Evolutionary conservation across 495 filamentous ascomycete species (phyloP), one percentile per base, ranked within the genome.

Genomic region (Neurospora intermedia): DNA sequence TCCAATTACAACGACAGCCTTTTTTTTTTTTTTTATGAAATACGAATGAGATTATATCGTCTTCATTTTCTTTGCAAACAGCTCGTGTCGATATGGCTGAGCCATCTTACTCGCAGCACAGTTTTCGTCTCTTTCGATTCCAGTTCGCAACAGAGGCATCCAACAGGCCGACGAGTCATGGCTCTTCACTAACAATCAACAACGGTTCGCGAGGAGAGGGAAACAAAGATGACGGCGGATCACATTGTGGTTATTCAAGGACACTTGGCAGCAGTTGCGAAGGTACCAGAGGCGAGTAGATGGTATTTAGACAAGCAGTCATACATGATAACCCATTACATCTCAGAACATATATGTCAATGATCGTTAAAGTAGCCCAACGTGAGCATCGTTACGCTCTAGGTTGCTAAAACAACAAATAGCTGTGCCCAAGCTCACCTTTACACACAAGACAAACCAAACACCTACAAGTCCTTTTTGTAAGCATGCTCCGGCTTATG

Each of bases 401-500:
- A 35, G 13, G 35, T 31, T 3, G 18, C 54, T 15, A 66, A 5
- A 59, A 27, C 48, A 59, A 27, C n/a, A 27, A 66, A 66, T 11
- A 59, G 20, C 23, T 7, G 23, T 54, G 46, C 46, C n/a, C 10
- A 54, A 2, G 46, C 13, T 8, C 23, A 62, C 23, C 23, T 59
- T 59, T 35, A 11, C 11, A 69, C 11, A 40, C 6, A 38, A 5
- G 35, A 18, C 27, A 69, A 42, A 40, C 5, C 66, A 35, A 18
- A 69, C 5, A 42, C 27, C 59, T 39, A 88, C 70, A 88, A 69
- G 77, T 88, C 87, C 80, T 89, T 89, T 80, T 87, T 87, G 62
- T 78, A 83, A 27, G 78, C 80, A 78, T 88, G 87, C 81, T 89
- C 93, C 11, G 96, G 96, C 83, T 97, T 97, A 81, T 99, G 96